phyloP scores from a whole-genome alignment of 176 grass and related monocot species.

The Carex pumila region DNA sequence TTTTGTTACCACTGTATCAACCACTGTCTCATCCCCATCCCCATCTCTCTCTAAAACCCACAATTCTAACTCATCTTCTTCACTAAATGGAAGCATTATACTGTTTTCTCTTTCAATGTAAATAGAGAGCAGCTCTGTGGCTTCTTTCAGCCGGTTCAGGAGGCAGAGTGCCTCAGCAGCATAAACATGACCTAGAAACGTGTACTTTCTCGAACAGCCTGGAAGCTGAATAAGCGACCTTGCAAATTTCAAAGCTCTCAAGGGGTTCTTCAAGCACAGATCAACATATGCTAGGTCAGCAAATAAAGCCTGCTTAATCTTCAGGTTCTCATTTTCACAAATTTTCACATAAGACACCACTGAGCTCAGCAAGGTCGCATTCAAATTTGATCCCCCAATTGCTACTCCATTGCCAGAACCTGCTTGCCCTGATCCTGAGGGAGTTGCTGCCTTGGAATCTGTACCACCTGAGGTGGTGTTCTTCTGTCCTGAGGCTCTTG shows the following conservation, averaged over 20 bases:
- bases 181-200: conserved; percentile 65
- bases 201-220: conserved; percentile 64
- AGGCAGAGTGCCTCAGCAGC: conserved; percentile 73
- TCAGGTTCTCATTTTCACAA: conserved; percentile 57
- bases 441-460: conserved; percentile 39
- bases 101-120: conserved; percentile 57
- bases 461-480: conserved; percentile 21
- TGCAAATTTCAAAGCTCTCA: conserved; percentile 56
- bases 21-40: conserved; percentile 49
- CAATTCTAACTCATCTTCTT: conserved; percentile 48
- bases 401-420: conserved; percentile 49
- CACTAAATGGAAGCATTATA: conserved; percentile 51
- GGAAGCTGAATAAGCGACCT: conserved; percentile 44
- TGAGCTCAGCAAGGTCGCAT: conserved; percentile 55
- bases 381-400: conserved; percentile 33
- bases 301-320: conserved; percentile 60
- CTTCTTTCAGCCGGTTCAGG: conserved; percentile 62
- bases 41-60: conserved; percentile 29
- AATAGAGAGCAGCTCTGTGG: conserved; percentile 54
- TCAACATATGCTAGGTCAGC: conserved; percentile 71
- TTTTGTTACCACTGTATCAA: conserved; percentile 33
- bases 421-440: conserved; percentile 1
- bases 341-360: conserved; percentile 49
- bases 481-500: conserved; percentile 41
- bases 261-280: conserved; percentile 68